Evolutionary conservation across 2,329 filamentous ascomycete species (phyloP).

Genomic region (Phyllosticta citriasiana): DNA sequence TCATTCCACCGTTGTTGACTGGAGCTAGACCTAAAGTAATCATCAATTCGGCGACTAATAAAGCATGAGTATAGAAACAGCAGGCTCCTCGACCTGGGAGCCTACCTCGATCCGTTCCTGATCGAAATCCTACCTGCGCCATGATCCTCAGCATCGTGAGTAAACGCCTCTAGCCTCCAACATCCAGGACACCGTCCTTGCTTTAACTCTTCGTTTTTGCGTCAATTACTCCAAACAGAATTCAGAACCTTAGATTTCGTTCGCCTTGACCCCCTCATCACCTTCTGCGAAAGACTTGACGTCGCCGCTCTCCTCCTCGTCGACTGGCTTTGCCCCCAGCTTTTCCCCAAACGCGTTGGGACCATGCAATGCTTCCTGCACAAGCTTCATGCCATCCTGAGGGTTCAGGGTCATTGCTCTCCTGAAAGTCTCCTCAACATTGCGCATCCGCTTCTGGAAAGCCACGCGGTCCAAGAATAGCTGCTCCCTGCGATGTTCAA

Average conservation of each 20-base stretch:
- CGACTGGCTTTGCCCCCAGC: constrained; percentile 10
- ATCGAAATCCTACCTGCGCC: not conserved
- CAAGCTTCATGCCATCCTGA: constrained; percentile 24
- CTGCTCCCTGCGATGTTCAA: constrained; percentile 85
- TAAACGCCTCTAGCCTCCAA: not conserved
- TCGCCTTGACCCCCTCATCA: constrained; percentile 22
- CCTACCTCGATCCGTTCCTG: not conserved
- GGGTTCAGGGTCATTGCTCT: constrained; percentile 32
- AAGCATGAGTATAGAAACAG: not conserved
- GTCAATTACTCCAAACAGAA: not conserved
- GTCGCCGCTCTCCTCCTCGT: constrained; percentile 10
- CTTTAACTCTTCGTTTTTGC: not conserved
- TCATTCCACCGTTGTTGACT: too few relatives aligned
- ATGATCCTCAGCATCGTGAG: not conserved
- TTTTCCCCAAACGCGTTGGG: constrained; percentile 9
- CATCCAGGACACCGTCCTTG: not conserved
- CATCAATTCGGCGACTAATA: not conserved
- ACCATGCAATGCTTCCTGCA: constrained; percentile 25
- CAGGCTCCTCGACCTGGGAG: not conserved
- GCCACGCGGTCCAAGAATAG: constrained; percentile 85
- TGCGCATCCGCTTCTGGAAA: constrained; percentile 78
- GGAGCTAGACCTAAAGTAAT: not conserved
- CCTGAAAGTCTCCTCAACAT: constrained; percentile 68
- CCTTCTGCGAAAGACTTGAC: constrained; percentile 23
- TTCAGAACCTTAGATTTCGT: constrained; percentile 21